These are phyloP conservation scores for Tritrichomonas musculus DNA, from an alignment of 208 protist genomes.

Conservation along the genomic window DNA sequence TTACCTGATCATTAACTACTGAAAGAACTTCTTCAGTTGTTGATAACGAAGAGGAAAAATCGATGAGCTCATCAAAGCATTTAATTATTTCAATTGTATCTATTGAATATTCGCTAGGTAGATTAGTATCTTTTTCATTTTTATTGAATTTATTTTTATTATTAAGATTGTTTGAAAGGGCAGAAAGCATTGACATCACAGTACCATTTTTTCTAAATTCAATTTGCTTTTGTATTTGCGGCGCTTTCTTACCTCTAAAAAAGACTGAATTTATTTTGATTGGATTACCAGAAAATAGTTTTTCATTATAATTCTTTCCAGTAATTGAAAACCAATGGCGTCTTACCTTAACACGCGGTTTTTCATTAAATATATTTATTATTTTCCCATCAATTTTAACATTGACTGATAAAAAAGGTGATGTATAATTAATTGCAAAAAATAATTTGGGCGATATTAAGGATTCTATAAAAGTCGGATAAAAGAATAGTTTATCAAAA, in stretches of 20 bases:
- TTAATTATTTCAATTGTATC: not conserved
- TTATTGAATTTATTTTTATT: not conserved
- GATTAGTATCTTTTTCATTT: not conserved
- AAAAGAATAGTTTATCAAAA: not conserved
- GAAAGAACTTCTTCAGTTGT: not conserved
- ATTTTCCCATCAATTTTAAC: not conserved
- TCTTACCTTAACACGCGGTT: not conserved
- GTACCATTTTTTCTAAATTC: too few species aligned
- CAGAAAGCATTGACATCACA: too few species aligned
- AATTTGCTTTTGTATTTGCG: too few species aligned
- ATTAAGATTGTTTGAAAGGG: not conserved
- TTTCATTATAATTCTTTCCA: not conserved
- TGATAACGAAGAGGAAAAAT: not conserved
- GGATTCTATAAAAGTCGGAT: too few species aligned
- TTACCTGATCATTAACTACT: not conserved
- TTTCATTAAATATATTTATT: not conserved
- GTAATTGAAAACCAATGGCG: not conserved
- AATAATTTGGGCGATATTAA: not conserved
- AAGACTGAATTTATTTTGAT: not conserved
- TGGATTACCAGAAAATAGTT: not conserved
- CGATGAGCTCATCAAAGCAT: not conserved
- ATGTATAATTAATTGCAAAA: not conserved
- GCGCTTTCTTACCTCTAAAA: not conserved
- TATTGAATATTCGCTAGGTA: not conserved
- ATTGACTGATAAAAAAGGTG: not conserved